A percentile compares a stretch with the other conserved stretches of the same genome.
Evolutionary conservation across 495 filamentous ascomycete genomes (phyloP).

Genomic region (Xylaria nigripes): DNA sequence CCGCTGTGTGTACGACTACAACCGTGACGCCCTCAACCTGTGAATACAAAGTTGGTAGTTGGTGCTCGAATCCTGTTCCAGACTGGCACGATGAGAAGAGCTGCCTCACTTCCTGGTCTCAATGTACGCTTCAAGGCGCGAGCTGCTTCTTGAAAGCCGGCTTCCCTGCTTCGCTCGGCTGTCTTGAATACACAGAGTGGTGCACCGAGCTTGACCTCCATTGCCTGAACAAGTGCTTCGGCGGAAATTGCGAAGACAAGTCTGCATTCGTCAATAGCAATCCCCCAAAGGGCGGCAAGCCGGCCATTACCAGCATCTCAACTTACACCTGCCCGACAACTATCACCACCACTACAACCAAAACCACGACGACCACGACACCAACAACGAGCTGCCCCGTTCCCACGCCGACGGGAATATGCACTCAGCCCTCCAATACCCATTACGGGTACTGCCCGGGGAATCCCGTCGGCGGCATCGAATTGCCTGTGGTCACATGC

Average conservation of each 20-base stretch:
- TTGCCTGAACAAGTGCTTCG: conserved; percentile 25
- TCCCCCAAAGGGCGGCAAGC: conserved; percentile 26
- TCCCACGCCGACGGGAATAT: conserved; percentile 39
- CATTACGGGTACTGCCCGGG: conserved; percentile 31
- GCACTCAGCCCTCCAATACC: conserved; percentile 33
- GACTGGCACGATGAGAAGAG: conserved; percentile 29
- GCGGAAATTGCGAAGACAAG: conserved; percentile 24
- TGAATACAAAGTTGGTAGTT: conserved; percentile 44
- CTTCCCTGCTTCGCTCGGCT: conserved; percentile 37
- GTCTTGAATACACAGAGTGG: conserved; percentile 39
- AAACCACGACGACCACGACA: conserved; percentile 6
- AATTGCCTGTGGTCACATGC: conserved; percentile 41
- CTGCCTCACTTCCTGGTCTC: conserved; percentile 30
- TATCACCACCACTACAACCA: conserved; percentile 21
- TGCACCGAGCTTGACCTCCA: conserved; percentile 31
- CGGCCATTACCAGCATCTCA: conserved; percentile 20
- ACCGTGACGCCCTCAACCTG: conserved; percentile 35
- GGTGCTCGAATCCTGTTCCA: conserved; percentile 43
- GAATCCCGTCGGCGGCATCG: conserved; percentile 41
- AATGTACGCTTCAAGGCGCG: conserved; percentile 36
- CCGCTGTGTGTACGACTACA: conserved; percentile 33
- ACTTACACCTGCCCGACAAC: conserved; percentile 28
- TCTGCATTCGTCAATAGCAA: conserved; percentile 29
- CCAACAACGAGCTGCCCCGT: conserved; percentile 27
- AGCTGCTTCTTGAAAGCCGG: conserved; percentile 42